These are phyloP conservation scores for Takashimella koratensis DNA, from an alignment of 1,284 basidiomycete genomes.

Conservation along the genomic window DNA sequence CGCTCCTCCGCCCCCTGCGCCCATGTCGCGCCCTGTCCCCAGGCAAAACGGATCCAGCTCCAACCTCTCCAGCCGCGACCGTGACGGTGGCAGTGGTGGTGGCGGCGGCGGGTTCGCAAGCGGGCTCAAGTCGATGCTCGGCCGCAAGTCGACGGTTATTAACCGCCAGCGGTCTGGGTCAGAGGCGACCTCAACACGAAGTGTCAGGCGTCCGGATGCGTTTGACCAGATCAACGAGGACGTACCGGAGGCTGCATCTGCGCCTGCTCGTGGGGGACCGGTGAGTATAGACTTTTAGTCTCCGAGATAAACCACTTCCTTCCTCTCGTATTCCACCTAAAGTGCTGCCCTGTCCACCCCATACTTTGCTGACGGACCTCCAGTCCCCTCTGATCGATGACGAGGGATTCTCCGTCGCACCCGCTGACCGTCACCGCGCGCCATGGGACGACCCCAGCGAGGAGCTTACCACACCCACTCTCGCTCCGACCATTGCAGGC, in stretches of 20 bases:
- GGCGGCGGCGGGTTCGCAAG: conserved; percentile 28
- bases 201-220: conserved; percentile 13
- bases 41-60: conserved; percentile 31
- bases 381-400: conserved; percentile 48
- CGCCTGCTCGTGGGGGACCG: not conserved
- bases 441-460: conserved; percentile 50
- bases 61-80: conserved; percentile 12
- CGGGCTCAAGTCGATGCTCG: conserved; percentile 49
- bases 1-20: not conserved
- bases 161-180: conserved; percentile 26
- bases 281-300: too few relatives aligned
- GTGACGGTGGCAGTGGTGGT: not conserved
- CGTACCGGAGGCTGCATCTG: not conserved
- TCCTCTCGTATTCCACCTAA: too few relatives aligned
- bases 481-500: conserved; percentile 13
- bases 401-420: conserved; percentile 55
- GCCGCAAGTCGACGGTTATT: conserved; percentile 36
- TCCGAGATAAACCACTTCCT: too few relatives aligned
- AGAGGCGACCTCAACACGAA: conserved; percentile 21
- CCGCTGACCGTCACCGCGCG: conserved; percentile 51
- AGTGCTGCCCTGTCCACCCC: too few relatives aligned
- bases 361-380: not conserved
- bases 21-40: conserved; percentile 16
- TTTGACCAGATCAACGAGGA: not conserved
- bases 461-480: conserved; percentile 15